A percentile compares a stretch with the other conserved stretches of the same genome.
phyloP scores from a whole-genome alignment of 1,284 basidiomycete genomes.

The Tylopilus sp. region DNA sequence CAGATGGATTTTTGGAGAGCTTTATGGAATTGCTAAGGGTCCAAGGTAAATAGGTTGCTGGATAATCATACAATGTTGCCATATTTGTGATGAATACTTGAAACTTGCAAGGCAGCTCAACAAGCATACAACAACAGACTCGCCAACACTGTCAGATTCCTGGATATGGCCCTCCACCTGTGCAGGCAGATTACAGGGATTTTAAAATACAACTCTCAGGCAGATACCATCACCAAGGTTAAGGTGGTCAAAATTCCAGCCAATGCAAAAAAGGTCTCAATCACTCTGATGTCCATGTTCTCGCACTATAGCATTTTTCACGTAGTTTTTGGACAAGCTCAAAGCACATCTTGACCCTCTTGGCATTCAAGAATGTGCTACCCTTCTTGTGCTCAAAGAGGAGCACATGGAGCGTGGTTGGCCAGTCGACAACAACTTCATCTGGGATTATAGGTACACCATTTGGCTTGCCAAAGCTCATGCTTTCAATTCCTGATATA shows the following conservation, averaged over 20 bases:
- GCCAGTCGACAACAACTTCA: constrained; percentile 70
- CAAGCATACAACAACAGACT: constrained; percentile 74
- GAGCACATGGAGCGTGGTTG: constrained; percentile 66
- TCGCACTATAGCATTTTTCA: not conserved
- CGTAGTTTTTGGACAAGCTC: constrained; percentile 76
- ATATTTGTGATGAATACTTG: no score
- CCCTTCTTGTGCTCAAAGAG: constrained; percentile 74
- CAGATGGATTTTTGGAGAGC: no score
- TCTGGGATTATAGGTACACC: constrained; percentile 64
- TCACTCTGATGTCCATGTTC: not conserved
- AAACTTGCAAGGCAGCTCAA: constrained; percentile 62
- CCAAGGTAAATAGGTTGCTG: no score
- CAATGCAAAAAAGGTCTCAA: constrained; percentile 62
- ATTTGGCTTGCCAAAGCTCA: no score
- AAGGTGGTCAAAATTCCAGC: constrained; percentile 78
- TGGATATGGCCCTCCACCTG: constrained; percentile 69
- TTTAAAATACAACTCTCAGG: constrained; percentile 80
- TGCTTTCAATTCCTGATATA: no score
- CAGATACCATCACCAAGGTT: constrained; percentile 78
- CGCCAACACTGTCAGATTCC: constrained; percentile 69
- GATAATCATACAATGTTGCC: no score
- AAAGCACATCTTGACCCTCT: constrained; percentile 76
- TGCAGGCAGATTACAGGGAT: constrained; percentile 71
- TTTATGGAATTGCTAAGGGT: no score
- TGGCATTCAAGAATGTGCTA: constrained; percentile 67